Evolutionary conservation across 306 rosid genomes (phyloP), one percentile per base, ranked within the genome.

Genomic region (Potentilla sterilis): DNA sequence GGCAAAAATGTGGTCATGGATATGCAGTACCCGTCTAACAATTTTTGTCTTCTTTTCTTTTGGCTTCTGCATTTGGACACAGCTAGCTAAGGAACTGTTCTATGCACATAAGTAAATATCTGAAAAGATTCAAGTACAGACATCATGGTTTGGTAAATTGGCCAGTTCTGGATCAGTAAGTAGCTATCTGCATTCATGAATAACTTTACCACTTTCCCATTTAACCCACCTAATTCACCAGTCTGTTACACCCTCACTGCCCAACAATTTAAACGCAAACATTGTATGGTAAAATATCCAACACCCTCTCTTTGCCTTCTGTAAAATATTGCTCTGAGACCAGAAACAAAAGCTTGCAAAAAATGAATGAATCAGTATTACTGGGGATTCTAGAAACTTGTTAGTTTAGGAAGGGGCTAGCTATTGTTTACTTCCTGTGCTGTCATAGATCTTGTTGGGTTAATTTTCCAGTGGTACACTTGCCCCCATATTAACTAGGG

Each of bases 61-160:
- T 59, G 43, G 5, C 11, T 19, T 64, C 28, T 37, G 57, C 74
- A 32, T 9, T 59, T 32, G 69, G 55, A 58, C 77, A 44, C 70
- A 74, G 46, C 77, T 73, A 18, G 69, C 77, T 44, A 41, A 59
- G 38, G 66, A 59, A 48, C 58, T 14, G 41, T 28, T 32, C 5
- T 62, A 10, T 62, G 42, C 42, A 18, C 10, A 35, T 2, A 64
- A 64, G 28, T 22, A 18, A 19, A 16, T 64, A 28, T 37, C 69
- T 64, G 47, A 18, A 16, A 70, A 9, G 28, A 14, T 41, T 51
- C 3, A 1, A 37, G 74, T 18, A 49, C 1, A 9, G 38, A 47
- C 63, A 71, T 51, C 24, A 49, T 35, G 35, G 21, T 10, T 32
- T 32, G 37, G 6, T 21, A 12, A 37, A 38, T 21, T 54, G 75